Evolutionary conservation across 495 filamentous ascomycete species (phyloP), one percentile per base, ranked within the genome.

Genomic region (Tuber umbilicatum): DNA sequence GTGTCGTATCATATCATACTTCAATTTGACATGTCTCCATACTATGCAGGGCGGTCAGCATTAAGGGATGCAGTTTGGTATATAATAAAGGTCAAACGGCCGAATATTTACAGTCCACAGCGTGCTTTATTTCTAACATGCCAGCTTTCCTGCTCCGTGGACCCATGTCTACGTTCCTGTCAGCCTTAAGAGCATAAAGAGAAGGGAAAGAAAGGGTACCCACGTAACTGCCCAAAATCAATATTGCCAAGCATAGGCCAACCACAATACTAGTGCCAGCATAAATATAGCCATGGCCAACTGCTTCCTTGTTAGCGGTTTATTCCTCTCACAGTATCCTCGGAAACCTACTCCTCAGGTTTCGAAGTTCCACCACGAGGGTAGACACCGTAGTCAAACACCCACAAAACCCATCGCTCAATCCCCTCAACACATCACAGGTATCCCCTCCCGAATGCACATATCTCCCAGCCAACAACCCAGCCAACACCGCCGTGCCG

Each of bases 391-490:
- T 98, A 17, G 94, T 97, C 80, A 93, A 84, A 76, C 91, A 90
- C 14, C 94, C 94, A 82, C 94, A 97, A 79, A 97, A 96, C 70
- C 94, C 94, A 85, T 97, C 94, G 84, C 91, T 87, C 38, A 97
- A 84, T 9, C 94, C 94, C 81, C 92, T 90, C 77, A 97, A 82
- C 4, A 97, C 89, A 89, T 89, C 45, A 88, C 87, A 82, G 16
- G 55, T 64, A 1, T 64, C 35, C 81, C 91, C 92, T 82, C 93
- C 91, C 71, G 94, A 82, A 80, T 93, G 91, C 84, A 86, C 93
- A 41, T 89, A 88, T 85, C 94, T 87, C 0, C 89, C 89, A 70
- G 88, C 81, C 14, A 90, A 79, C 19, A 86, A 84, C 2, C 75
- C 78, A 16, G 78, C 89, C 27, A 90, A 70, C 39, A 89, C 79